Evolutionary conservation across 371 early-diverging fungal species (phyloP), one percentile per base, ranked within the genome.

Genomic region (Apophysomyces sp.): DNA sequence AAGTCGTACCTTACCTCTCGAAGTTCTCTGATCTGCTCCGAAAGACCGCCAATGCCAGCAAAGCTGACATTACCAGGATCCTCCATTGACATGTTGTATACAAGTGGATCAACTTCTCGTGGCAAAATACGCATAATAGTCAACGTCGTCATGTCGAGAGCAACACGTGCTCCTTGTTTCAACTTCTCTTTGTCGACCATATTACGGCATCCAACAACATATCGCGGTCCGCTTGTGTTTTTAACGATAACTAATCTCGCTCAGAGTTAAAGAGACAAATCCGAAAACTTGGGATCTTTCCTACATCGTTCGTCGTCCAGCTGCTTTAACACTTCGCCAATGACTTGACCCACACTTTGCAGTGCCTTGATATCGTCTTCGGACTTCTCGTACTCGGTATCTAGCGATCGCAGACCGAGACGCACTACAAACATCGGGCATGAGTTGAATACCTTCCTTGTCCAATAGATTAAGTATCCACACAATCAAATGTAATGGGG

Each of bases 51-150:
- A 63, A 99, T 95, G 30, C 95, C 96, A 4, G 98, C 94, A 91
- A 99, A 99, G 51, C 92, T 86, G 61, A 99, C 81, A 59, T 92
- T 80, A 36, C 98, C 98, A 24, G 99, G 99, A 72, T 98, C 97
- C 77, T 98, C 99, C 62, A 92, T 89, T 16, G 95, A 92, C 99
- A 99, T 99, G 78, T 95, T 98, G 84, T 98, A 98, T 51, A 99
- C 99, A 62, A 97, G 85, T 27, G 99, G 99, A 81, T 99, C 99
- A 6, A 99, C 99, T 74, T 99, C 99, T 51, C 99, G 87, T 28
- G 99, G 99, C 49, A 99, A 85, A 69, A 96, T 89, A 41, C 97
- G 89, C 99, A 99, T 99, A 64, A 99, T 99, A 15, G 99, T 99
- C 55, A 99, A 84, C 3, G 99, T 99, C 18, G 99, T 99, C 92